Percentiles rank a stretch among this genome's conserved stretches.
Evolutionary conservation across 768 basidiomycete genomes (phyloP).

Genomic region (Dentipellis fragilis): DNA sequence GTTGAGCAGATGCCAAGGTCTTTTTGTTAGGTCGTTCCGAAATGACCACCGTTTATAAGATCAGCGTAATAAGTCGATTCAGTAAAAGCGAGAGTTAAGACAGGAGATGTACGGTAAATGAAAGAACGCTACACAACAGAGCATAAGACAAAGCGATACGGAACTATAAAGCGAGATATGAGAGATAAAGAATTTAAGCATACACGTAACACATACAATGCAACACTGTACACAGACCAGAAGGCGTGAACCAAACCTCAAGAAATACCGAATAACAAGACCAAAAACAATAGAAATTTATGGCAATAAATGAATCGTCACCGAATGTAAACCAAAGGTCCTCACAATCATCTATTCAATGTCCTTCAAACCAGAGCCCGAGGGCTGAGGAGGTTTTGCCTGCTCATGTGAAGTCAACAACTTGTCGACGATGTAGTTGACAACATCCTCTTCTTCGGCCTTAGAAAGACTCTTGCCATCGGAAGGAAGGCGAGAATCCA

Average conservation of each 20-base stretch:
- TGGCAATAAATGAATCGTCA: neutral
- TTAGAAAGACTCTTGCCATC: conserved; percentile 35
- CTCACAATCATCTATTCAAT: neutral
- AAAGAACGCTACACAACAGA: neutral
- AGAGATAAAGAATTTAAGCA: neutral
- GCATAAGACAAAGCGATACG: neutral
- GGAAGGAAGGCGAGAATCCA: conserved; percentile 27
- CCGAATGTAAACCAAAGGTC: neutral
- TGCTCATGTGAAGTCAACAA: conserved; percentile 28
- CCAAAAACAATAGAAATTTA: neutral
- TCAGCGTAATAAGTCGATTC: too few relatives aligned
- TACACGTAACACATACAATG: neutral
- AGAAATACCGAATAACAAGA: neutral
- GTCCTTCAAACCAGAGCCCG: conserved; percentile 3
- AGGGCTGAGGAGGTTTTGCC: neutral
- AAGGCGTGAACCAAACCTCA: neutral
- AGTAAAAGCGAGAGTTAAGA: too few relatives aligned
- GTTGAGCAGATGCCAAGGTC: too few relatives aligned
- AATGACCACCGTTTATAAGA: too few relatives aligned
- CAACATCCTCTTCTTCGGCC: conserved; percentile 56
- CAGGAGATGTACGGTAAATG: neutral
- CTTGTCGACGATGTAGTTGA: conserved; percentile 53
- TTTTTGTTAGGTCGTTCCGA: too few relatives aligned
- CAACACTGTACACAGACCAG: neutral
- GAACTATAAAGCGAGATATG: neutral